Conservation (phyloP, 495 filamentous ascomycete genomes). For the Mycothermus thermophilus region DNA sequence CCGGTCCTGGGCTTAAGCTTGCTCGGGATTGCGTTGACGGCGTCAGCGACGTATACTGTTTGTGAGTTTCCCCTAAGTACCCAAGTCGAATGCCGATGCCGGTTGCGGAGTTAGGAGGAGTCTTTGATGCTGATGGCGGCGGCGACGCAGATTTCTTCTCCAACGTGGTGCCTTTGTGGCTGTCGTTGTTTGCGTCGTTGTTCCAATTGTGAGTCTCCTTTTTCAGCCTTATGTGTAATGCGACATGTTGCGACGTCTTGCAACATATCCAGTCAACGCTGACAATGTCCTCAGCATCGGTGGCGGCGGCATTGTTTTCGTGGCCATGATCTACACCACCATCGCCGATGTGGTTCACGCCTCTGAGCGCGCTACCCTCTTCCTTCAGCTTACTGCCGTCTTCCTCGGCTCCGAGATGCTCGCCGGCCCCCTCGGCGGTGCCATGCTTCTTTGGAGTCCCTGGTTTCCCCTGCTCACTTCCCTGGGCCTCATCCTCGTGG, state of each 20-base stretch:
- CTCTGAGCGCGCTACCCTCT: conserved; percentile 14
- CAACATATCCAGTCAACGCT: neutral
- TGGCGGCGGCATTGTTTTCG: conserved; percentile 13
- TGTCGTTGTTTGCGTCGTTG: conserved; percentile 8
- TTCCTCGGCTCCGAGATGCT: conserved; percentile 16
- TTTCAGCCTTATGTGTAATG: neutral
- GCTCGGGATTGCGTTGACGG: conserved; percentile 8
- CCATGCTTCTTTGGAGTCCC: conserved; percentile 11
- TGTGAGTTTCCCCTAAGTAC: conserved; percentile 17
- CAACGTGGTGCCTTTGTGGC: conserved; percentile 19
- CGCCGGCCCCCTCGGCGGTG: conserved; percentile 13
- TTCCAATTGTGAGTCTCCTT: conserved; percentile 13
- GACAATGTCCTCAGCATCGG: conserved; percentile 13
- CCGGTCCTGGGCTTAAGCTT: conserved; percentile 16
- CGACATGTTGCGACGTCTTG: neutral
- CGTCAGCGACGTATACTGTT: conserved; percentile 6
- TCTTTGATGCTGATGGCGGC: neutral
- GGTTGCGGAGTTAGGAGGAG: neutral
- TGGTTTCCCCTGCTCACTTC: conserved; percentile 15
- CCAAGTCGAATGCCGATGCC: too few relatives aligned
- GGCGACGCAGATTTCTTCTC: conserved; percentile 13
- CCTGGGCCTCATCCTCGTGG: conserved; percentile 5
- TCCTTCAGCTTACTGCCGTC: conserved; percentile 17
- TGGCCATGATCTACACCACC: conserved; percentile 23
- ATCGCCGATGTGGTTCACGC: conserved; percentile 19